Base-by-base conservation (phyloP, 257 asterid species). In the Gardenia jasminoides region DNA sequence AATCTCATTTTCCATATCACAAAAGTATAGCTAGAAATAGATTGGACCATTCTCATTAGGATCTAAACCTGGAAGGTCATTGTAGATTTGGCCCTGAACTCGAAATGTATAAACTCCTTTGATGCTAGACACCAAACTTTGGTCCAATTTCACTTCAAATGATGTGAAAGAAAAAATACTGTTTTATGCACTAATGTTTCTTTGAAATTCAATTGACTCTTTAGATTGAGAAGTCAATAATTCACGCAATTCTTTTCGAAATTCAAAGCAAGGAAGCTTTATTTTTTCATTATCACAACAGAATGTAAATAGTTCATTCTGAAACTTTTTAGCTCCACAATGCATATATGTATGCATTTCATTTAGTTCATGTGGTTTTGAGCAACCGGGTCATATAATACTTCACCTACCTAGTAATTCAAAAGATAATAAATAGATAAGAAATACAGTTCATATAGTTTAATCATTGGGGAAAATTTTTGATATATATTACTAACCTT, bases 21-120 rank as follows among this genome's bases (percentile, higher is more conserved):
- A 50, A 43, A 70, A 43, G 2, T 70, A 70, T 0, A 70, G 43
- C 10, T 20, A 10, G 4, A 70, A 70, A 11, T 31, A 70, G 28
- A 33, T 39, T 2, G 16, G 30, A 7, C 15, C 31, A 70, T 3
- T n/a, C 4, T 52, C 44, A n/a, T 39, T 10, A 3, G 48, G 67
- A 0, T 10, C 33, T 22, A 74, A 58, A 52, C 8, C 13, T 3
- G 31, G 77, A 48, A 74, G 77, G 22, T 74, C 31, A 74, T 74
- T 50, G 13, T 74, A 73, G 3, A 74, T 58, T 54, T 54, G 67
- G 7, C 67, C 77, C 30, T 73, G 47, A 47, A 24, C 77, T 26
- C 26, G 66, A 74, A 74, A 74, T 74, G 77, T 74, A 30, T 50
- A 74, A 15, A 54, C 31, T 2, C 47, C 13, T 50, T 54, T 50